These are phyloP conservation scores for Kingdonia uniflora DNA, from an alignment of 164 flowering plant species.

Conservation along the genomic window DNA sequence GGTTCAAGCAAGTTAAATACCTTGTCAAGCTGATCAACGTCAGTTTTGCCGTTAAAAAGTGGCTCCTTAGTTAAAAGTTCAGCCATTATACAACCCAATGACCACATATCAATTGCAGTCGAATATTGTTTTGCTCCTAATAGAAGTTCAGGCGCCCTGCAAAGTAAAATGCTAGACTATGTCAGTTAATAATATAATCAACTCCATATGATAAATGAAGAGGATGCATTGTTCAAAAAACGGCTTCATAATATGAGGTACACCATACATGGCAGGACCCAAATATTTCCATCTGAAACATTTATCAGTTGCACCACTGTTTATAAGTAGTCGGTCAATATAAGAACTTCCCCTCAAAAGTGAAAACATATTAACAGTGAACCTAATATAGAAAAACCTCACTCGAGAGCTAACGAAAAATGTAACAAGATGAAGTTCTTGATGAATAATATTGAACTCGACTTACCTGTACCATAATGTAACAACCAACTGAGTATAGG, in stretches of 20 bases:
- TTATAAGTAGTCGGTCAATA: no score
- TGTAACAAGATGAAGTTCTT: no score
- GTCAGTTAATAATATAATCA: not conserved
- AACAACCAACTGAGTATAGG: slow-evolving; percentile 65
- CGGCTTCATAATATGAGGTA: no score
- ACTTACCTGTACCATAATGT: slow-evolving; percentile 73
- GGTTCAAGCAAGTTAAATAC: slow-evolving; percentile 16
- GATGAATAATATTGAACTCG: slow-evolving; percentile 10
- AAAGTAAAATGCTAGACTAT: not conserved
- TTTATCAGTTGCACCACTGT: no score
- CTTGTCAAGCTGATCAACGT: slow-evolving; percentile 58
- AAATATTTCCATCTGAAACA: no score
- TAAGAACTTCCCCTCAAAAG: no score
- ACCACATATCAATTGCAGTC: slow-evolving; percentile 86
- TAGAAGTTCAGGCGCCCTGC: slow-evolving; percentile 79
- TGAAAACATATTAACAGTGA: no score
- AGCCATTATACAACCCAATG: slow-evolving; percentile 82
- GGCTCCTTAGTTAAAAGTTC: slow-evolving; percentile 53
- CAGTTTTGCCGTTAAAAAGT: slow-evolving; percentile 50
- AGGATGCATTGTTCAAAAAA: no score
- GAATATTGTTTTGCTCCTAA: slow-evolving; percentile 60
- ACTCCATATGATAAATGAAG: no score
- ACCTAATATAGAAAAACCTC: no score
- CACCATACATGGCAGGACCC: no score
- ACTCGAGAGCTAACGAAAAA: no score